Conservation (phyloP, 805 yeast genomes). For the Myxozyma mucilagina region DNA sequence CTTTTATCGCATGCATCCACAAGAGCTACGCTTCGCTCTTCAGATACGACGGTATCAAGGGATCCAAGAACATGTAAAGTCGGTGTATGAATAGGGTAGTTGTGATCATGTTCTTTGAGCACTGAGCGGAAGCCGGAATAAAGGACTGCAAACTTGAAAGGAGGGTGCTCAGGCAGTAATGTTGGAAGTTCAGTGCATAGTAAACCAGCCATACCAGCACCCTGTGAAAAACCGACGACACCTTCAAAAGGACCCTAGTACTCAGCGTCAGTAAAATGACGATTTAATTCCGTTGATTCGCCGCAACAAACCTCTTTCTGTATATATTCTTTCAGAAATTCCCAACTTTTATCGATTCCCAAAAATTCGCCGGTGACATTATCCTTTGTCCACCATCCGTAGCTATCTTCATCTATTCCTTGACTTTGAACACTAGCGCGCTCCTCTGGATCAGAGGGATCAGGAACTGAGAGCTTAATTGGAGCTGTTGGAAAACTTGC, state of each 20-base stretch:
- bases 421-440: slow-evolving; percentile 51
- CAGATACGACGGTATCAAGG: slow-evolving; percentile 80
- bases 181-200: slow-evolving; percentile 60
- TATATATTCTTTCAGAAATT: slow-evolving; percentile 55
- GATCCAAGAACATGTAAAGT: slow-evolving; percentile 84
- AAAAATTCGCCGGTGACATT: slow-evolving; percentile 39
- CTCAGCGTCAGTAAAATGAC: not conserved
- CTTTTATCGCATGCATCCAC: slow-evolving; percentile 51
- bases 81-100: slow-evolving; percentile 41
- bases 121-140: slow-evolving; percentile 60
- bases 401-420: slow-evolving; percentile 43
- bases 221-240: slow-evolving; percentile 88
- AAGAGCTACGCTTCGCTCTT: slow-evolving; percentile 64
- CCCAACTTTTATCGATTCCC: slow-evolving; percentile 48
- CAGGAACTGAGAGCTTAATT: slow-evolving; percentile 68
- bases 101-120: slow-evolving; percentile 37
- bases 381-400: slow-evolving; percentile 41
- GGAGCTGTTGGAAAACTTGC: slow-evolving; percentile 84
- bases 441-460: slow-evolving; percentile 56
- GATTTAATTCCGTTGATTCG: not conserved
- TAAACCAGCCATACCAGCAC: slow-evolving; percentile 83
- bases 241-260: slow-evolving; percentile 85
- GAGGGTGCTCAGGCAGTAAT: slow-evolving; percentile 52
- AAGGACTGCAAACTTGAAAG: slow-evolving; percentile 69
- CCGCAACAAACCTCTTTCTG: slow-evolving; percentile 48